Evolutionary conservation across 148 eudicot genomes (phyloP).

Genomic region (Hydrangea macrophylla): DNA sequence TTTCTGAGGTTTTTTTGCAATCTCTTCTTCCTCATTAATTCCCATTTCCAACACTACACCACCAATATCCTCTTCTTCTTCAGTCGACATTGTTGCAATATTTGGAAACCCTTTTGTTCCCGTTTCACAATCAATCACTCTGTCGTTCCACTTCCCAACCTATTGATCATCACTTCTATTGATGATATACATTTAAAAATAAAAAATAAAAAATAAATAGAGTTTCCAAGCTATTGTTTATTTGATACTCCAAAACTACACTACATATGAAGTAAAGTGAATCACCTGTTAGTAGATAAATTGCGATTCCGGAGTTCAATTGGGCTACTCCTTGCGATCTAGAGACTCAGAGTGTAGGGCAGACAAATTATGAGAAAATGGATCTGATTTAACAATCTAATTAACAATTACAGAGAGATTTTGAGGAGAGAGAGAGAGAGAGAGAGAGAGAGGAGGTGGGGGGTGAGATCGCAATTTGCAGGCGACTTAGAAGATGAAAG

Average conservation of each 20-base stretch:
- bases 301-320: neutral
- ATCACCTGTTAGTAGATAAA: neutral
- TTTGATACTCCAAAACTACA: neutral
- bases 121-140: slow-evolving; percentile 1
- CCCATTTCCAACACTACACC: slow-evolving; percentile 23
- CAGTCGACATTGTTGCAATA: slow-evolving; percentile 24
- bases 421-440: neutral
- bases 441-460: neutral
- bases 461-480: neutral
- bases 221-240: neutral
- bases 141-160: slow-evolving; percentile 4
- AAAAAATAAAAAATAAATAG: neutral
- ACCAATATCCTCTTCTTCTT: slow-evolving; percentile 29
- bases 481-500: neutral
- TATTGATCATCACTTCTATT: neutral
- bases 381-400: neutral
- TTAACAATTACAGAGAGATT: neutral
- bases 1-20: slow-evolving; percentile 20
- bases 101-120: neutral
- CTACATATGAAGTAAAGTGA: neutral
- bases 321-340: slow-evolving; percentile 2
- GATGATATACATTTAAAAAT: neutral
- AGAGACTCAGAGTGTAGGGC: neutral
- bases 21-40: slow-evolving; percentile 33
- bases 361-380: neutral